Base-by-base conservation (phyloP, 441 rosid species). In the Euphorbia corollata region DNA sequence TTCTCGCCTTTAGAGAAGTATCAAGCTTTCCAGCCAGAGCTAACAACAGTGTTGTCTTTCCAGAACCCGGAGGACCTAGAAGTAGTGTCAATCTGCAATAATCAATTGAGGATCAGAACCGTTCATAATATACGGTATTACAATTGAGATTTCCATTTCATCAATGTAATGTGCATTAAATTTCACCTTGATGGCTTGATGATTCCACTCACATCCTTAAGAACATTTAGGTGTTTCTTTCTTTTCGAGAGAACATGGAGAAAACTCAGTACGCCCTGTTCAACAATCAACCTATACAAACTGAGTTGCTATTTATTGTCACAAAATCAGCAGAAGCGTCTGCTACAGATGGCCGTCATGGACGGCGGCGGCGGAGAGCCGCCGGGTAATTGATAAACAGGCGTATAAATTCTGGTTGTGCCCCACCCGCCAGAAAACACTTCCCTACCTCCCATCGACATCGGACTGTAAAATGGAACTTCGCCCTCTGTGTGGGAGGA, bases 201-300 rank as follows among this genome's bases (percentile, higher is more conserved):
- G 73, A 91, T 80, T 24, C 97, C 97, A 27, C 83, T 87, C 59
- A 87, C 82, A 65, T 87, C 86, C 1, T 86, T 71, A 18, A 89
- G 96, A 71, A 91, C 84, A 20, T 75, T 68, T 57, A 87, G 34
- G 24, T 71, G 81, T 68, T 70, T 80, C 84, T 87, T 91, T 66
- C 71, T 78, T 71, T 78, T 91, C 2, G 85, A 73, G 70, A 83
- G 68, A 65, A 91, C 63, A 12, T 78, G 90, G 16, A 87, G 66
- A 57, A 36, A 27, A 58, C 67, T 77, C 71, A 90, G 61, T 63
- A 84, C 11, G 39, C 78, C 83, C 92, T 88, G 50, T 13, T 45
- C 15, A 45, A 10, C 32, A 27, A 27, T 27, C 4, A 27, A 27
- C 32, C 32, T 27, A 27, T 27, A 27, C 32, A 27, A 27, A 27